phyloP scores from a whole-genome alignment of 2,329 filamentous ascomycete species.

The Verticillium longisporum region DNA sequence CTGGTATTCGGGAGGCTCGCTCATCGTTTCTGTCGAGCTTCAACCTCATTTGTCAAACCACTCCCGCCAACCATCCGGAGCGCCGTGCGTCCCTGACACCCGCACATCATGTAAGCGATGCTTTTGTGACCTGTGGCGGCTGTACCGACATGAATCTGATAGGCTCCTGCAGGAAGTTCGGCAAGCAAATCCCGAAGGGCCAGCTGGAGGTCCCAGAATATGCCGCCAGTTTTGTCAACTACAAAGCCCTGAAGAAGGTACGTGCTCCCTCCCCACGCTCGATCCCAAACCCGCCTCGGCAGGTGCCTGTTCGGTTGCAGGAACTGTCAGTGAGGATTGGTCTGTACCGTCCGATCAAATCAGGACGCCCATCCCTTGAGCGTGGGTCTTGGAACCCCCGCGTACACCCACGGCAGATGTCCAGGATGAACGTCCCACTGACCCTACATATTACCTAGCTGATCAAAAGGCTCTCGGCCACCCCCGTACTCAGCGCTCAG shows the following conservation, averaged over 20 bases:
- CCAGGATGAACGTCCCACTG: constrained; percentile 16
- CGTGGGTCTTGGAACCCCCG: not conserved
- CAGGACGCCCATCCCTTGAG: not conserved
- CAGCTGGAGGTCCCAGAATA: constrained; percentile 99
- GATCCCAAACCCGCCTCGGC: constrained; percentile 7
- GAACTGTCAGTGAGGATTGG: not conserved
- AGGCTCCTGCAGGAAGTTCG: constrained; percentile 76
- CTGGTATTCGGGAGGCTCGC: not conserved
- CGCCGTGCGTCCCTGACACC: not conserved
- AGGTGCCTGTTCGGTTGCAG: not conserved
- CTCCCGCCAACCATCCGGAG: not conserved
- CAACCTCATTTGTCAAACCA: not conserved
- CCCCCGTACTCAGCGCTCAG: constrained; percentile 74
- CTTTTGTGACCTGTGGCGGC: not conserved
- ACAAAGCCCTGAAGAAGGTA: constrained; percentile 98
- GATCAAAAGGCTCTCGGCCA: constrained; percentile 96
- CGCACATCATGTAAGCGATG: not conserved
- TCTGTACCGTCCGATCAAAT: not conserved
- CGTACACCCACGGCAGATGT: not conserved
- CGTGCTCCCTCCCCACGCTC: constrained; percentile 15
- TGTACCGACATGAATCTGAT: not conserved
- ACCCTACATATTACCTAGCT: constrained; percentile 52
- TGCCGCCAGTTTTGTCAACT: constrained; percentile 98
- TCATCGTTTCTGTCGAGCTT: not conserved
- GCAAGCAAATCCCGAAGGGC: constrained; percentile 97